phyloP scores from a whole-genome alignment of 2,329 filamentous ascomycete species.

The Colletotrichum orbiculare region DNA sequence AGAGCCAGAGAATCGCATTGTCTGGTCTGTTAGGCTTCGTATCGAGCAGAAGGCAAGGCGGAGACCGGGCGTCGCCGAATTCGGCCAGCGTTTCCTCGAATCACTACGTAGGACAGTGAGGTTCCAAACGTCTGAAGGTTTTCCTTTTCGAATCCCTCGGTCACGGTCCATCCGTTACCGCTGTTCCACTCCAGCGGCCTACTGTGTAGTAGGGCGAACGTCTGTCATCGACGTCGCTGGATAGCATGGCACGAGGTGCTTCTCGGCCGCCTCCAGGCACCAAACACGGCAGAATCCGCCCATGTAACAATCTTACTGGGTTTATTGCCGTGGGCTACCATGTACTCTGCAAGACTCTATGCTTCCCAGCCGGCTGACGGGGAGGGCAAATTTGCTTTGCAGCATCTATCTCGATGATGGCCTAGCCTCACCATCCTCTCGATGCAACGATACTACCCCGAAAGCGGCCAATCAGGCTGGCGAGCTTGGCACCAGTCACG shows the following conservation, averaged over 20 bases:
- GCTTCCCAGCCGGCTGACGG: neutral
- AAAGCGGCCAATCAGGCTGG: no score
- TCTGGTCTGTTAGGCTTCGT: no score
- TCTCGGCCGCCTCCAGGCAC: neutral
- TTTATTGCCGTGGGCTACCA: neutral
- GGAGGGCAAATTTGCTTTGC: neutral
- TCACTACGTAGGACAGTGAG: no score
- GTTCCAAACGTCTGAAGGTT: no score
- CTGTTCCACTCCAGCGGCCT: no score
- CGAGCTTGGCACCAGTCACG: neutral
- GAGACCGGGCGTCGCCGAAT: no score
- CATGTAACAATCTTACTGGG: neutral
- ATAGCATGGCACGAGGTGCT: slow-evolving; percentile 7
- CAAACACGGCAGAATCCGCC: neutral
- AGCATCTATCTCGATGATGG: neutral
- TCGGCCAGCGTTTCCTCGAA: no score
- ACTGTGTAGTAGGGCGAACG: neutral
- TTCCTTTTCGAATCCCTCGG: no score
- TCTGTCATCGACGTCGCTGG: neutral
- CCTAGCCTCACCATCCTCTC: no score
- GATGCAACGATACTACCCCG: no score
- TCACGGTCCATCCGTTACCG: no score
- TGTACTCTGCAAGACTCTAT: neutral
- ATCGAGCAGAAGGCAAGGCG: no score
- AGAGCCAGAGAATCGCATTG: neutral